phyloP scores from a whole-genome alignment of 768 basidiomycete genomes.

The Tremella mesenterica region DNA sequence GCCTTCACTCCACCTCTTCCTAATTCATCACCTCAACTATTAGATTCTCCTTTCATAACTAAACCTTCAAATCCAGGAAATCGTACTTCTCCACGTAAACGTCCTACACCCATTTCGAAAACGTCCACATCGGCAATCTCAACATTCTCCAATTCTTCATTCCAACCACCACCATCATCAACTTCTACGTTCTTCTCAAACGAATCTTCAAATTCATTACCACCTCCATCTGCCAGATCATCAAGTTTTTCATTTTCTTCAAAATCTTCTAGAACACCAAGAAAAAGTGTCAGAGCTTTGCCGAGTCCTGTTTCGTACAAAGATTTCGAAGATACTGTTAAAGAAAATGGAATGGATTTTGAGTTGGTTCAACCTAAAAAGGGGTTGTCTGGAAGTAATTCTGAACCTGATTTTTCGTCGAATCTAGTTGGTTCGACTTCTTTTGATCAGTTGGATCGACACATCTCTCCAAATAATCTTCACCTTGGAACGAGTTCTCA shows the following conservation, averaged over 20 bases:
- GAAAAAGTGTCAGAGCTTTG: conserved; percentile 10
- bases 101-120: too few relatives aligned
- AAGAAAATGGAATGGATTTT: conserved; percentile 38
- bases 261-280: conserved; percentile 16
- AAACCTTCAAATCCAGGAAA: neutral
- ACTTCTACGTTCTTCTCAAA: neutral
- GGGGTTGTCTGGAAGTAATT: too few relatives aligned
- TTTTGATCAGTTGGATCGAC: too few relatives aligned
- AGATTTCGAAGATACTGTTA: conserved; percentile 37
- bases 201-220: neutral
- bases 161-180: neutral
- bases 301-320: conserved; percentile 31
- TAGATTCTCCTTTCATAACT: too few relatives aligned
- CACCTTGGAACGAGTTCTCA: too few relatives aligned
- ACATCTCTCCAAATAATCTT: too few relatives aligned
- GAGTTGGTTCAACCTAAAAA: conserved; percentile 32
- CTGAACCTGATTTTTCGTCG: too few relatives aligned
- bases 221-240: conserved; percentile 23
- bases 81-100: too few relatives aligned
- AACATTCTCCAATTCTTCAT: neutral
- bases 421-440: too few relatives aligned
- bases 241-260: conserved; percentile 27
- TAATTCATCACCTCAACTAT: too few relatives aligned
- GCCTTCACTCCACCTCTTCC: neutral
- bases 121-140: neutral